Base-by-base conservation (phyloP, 176 grass and related monocot genomes). In the Cenchrus purpureus region DNA sequence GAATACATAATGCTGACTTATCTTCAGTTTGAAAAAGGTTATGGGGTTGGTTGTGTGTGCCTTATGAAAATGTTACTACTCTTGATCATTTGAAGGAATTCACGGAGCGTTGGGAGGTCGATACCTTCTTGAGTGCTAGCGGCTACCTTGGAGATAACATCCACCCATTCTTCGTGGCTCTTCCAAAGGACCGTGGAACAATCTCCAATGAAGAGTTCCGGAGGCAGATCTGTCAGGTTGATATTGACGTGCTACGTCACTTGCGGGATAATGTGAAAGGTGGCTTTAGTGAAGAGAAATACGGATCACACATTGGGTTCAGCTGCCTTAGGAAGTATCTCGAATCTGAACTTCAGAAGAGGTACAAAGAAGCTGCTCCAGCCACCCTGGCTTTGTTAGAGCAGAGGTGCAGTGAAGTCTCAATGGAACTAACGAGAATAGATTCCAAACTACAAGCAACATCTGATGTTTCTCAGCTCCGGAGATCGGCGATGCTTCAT, bases 141-240 rank as follows among this genome's bases (percentile, higher is more conserved):
- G 97, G 94, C 32, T 99, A 99, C 79, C 97, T 99, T 76, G 97
- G 97, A 65, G 97, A 99, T 76, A 97, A 85, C 53, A 91, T 91
- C 44, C 90, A 94, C 82, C 97, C 97, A 10, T 99, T 88, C 87
- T 99, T 99, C 29, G 97, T 99, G 74, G 91, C 94, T 25, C 84
- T 99, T 71, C 97, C 97, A n/a, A 99, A 99, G 87, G 97, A 99
- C 75, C 83, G 94, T 48, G 97, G 97, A 45, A 86, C 90, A n/a
- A 89, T 99, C 52, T 90, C 94, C 54, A 99, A 97, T 61, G 97
- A 99, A 10, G 97, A 97, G 81, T 99, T 99, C 67, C 65, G 94
- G 42, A 87, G 88, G 70, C 97, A 99, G 63, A 99, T 99, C 52
- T 93, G 86, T 68, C 97, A 99, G 82, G 92, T 99, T 19, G 97